Base-by-base conservation (phyloP, 495 filamentous ascomycete genomes). In the Viridothelium virens region DNA sequence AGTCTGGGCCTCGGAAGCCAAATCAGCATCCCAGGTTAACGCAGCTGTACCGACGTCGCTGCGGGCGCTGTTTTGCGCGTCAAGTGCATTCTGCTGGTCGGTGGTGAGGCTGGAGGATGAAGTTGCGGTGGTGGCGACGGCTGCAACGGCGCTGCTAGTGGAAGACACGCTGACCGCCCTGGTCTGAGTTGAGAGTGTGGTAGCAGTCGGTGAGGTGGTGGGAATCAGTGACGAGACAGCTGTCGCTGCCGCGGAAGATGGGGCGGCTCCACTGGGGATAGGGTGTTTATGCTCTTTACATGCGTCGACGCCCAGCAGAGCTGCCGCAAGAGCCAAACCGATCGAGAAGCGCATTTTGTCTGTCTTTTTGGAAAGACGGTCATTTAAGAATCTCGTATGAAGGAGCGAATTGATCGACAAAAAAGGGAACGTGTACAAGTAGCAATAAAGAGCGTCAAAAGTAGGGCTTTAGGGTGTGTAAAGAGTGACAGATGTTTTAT, bases 1-100 rank as follows among this genome's bases (percentile, higher is more conserved):
- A 5, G 39, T 48, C 36, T 74, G 63, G 34, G 77, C 77, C 9
- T 74, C 69, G 44, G 68, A 63, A 34, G 76, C 75, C 37, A 79
- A 73, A 34, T 69, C 62, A 61, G 68, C 63, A 62, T 77, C 74
- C 77, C 77, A 78, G 41, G 41, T 37, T 7, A 77, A 70, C 16
- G 72, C 61, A 0, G 66, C 56, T 14, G 75, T 16, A 44, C 38
- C 56, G 2, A 63, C 64, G 48, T 56, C 46, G 63, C 68, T 70
- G 36, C 74, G 69, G 67, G 68, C 73, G n/a, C 71, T 48, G 37
- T 77, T 77, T 16, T 77, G 71, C 16, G 69, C 56, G 31, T 76
- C 61, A 14, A 77, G 53, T 25, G 71, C 74, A 1, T 44, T 44
- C 41, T 44, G 41, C 41, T 44, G 41, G 41, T 44, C 41, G 41